These are phyloP conservation scores for Verticillium isaacii DNA, from an alignment of 2,329 filamentous ascomycete genomes.

Conservation along the genomic window DNA sequence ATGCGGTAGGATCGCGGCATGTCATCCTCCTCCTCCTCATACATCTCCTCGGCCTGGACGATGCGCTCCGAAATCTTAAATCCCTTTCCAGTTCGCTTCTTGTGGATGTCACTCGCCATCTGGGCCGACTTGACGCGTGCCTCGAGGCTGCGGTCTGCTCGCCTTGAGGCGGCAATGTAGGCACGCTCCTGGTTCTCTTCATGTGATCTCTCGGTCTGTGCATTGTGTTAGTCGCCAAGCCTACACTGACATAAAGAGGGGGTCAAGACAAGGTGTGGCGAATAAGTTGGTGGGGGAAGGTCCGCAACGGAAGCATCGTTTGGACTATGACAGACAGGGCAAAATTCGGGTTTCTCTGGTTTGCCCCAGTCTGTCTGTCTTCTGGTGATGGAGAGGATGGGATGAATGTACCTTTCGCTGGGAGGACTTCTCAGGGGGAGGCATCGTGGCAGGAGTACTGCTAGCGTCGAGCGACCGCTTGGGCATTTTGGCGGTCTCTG, in stretches of 20 bases:
- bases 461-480: slow-evolving; percentile 29
- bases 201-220: slow-evolving; percentile 67
- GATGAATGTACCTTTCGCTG: slow-evolving; percentile 21
- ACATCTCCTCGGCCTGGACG: slow-evolving; percentile 81
- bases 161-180: slow-evolving; percentile 85
- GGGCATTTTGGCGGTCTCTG: slow-evolving; percentile 23
- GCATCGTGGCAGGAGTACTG: slow-evolving; percentile 20
- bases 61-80: slow-evolving; percentile 81
- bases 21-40: slow-evolving; percentile 89
- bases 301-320: neutral
- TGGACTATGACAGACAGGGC: neutral
- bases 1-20: slow-evolving; percentile 62
- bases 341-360: neutral
- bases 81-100: slow-evolving; percentile 76
- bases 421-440: slow-evolving; percentile 17
- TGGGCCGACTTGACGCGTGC: slow-evolving; percentile 83
- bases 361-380: no score
- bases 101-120: slow-evolving; percentile 86
- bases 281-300: neutral
- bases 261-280: neutral
- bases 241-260: neutral
- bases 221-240: neutral
- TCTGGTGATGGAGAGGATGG: no score
- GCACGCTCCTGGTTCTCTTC: slow-evolving; percentile 83
- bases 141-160: slow-evolving; percentile 82